Base-by-base conservation (phyloP, 1,284 basidiomycete species). In the Sporisorium exsertum region DNA sequence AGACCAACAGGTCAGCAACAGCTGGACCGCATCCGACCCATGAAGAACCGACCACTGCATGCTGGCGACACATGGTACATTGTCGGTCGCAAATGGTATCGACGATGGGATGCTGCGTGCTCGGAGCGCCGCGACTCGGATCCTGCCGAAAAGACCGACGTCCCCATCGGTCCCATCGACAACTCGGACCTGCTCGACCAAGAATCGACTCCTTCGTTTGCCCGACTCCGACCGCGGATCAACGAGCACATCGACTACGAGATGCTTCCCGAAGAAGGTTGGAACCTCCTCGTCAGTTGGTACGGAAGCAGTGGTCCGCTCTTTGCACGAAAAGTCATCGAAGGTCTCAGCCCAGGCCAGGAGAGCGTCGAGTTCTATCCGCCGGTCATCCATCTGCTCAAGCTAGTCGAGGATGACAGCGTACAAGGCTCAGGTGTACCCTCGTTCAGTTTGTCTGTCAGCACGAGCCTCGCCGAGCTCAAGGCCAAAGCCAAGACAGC, bases 301-400 rank as follows among this genome's bases (percentile, higher is more conserved):
- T 95, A 94, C 85, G 93, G 93, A 18, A 75, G 87, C 56, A 86
- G 89, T 1, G 85, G 84, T 15, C 87, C 88, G 51, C 86, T 89
- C 2, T 87, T 94, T 51, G 88, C 90, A 33, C 90, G 93, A 58
- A 88, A 88, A 22, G 91, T 94, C 61, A 90, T 94, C 66, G 86
- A 88, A 5, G 73, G 76, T 32, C 62, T 63, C 16, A 55, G 46
- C n/a, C 26, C 53, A 8, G 73, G 86, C 42, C 89, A 89, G 65
- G 86, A 88, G 22, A 86, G 87, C n/a, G 87, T 97, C 66, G 94
- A 97, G 86, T 88, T 96, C 55, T 89, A 90, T 60, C 94, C 94
- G 18, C 91, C 91, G 2, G 87, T 88, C 37, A 88, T 95, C 81
- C 89, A 88, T 66, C 89, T 91, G 29, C 89, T 92, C 81, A 72